Base-by-base conservation (phyloP, 225 moss, liverwort and hornwort species). In the Marchantia paleacea region DNA sequence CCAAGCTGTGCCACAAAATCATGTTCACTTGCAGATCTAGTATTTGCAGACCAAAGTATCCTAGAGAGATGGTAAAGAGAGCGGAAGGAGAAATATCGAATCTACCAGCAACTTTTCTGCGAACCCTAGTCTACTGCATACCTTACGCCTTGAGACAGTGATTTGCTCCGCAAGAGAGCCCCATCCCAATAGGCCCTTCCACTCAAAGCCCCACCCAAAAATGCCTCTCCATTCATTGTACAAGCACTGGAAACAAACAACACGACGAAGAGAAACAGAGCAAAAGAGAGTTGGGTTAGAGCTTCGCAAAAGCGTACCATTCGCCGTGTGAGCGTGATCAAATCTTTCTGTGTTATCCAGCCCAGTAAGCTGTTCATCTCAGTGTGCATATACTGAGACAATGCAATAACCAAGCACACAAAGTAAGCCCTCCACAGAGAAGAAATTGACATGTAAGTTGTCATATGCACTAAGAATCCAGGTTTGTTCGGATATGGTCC, bases 161-260 rank as follows among this genome's bases (percentile, higher is more conserved):
- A 92, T 82, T 84, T 91, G 91, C 54, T 96, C 89, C 73, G 91
- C 88, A 52, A 86, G 79, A 50, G 89, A 90, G 70, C 84, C 87
- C 92, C 91, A 91, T 75, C 92, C 88, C 78, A 85, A 85, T 67
- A 91, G 79, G 86, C 87, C 84, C 77, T 80, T 73, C 89, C 89
- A 89, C 80, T 91, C 90, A 85, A 26, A 83, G 62, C 86, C 90
- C 88, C 89, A 94, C 83, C 89, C 88, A 89, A 92, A 89, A 76
- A 92, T 85, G 88, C 96, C 89, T 89, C 91, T 89, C 91, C 90
- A 92, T 91, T 91, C 94, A 92, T 92, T 96, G 91, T 90, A 90
- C 75, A 94, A 88, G 86, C 89, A 94, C 86, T 94, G 81, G 72
- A 81, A 85, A 75, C 58, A 12, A 22, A 61, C 18, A 75, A 52